Conservation (phyloP, 1,284 basidiomycete species). For the Anthracocystis setariae region DNA sequence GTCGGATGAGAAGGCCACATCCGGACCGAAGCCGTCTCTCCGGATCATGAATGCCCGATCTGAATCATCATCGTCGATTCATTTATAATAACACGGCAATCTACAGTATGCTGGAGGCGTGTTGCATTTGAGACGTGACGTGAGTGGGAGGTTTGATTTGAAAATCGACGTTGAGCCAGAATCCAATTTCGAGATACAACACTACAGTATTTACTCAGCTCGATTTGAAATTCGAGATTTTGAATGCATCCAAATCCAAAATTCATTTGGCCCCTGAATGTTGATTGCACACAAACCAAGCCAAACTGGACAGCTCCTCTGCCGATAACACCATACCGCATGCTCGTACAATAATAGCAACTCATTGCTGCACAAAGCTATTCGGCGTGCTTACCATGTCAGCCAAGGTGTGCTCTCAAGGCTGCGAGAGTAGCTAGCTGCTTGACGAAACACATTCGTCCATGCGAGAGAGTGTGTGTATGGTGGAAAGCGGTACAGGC, state of each 20-base stretch:
- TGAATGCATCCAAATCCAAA: background rate
- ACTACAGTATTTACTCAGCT: background rate
- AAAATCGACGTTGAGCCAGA: slow-evolving; percentile 4
- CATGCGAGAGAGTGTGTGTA: background rate
- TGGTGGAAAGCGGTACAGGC: background rate
- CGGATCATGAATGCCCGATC: no score
- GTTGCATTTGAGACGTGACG: no score
- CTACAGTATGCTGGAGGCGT: no score
- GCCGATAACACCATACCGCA: no score
- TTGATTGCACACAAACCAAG: slow-evolving; percentile 17
- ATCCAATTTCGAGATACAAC: slow-evolving; percentile 6
- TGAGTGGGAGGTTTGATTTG: background rate
- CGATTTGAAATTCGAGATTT: background rate
- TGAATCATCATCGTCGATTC: no score
- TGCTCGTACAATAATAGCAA: no score
- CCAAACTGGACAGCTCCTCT: slow-evolving; percentile 32
- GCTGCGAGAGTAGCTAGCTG: no score
- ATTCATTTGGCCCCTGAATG: slow-evolving; percentile 34
- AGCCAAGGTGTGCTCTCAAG: no score
- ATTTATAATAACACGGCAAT: no score
- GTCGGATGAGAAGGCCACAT: background rate
- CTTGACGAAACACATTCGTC: no score
- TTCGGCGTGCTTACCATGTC: no score
- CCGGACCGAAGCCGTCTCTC: background rate
- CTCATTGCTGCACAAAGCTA: no score